Conservation (phyloP, 78 protist genomes). For the Dictyostelium purpureum region DNA sequence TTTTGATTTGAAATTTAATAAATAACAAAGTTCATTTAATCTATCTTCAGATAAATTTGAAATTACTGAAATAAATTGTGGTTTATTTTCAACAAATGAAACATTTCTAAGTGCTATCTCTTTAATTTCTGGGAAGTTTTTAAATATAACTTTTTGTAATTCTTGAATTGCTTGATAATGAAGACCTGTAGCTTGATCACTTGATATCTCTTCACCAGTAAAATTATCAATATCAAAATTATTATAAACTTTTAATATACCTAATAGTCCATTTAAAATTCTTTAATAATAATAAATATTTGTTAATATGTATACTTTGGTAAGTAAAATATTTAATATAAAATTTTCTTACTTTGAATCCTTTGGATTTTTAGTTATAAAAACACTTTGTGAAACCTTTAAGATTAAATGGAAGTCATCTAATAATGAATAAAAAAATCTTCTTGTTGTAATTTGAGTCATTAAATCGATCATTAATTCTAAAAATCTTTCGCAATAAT, state of each 20-base stretch:
- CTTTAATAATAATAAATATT: neutral
- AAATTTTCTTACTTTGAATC: constrained; percentile 4
- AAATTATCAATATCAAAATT: constrained; percentile 87
- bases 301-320: constrained; percentile 43
- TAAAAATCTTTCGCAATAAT: constrained; percentile 74
- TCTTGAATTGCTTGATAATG: constrained; percentile 78
- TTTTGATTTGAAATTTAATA: neutral
- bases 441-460: constrained; percentile 94
- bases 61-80: constrained; percentile 6
- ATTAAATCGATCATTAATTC: constrained; percentile 90
- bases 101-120: constrained; percentile 83
- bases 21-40: constrained; percentile 4
- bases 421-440: constrained; percentile 83
- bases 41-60: constrained; percentile 7
- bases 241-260: constrained; percentile 8
- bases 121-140: constrained; percentile 63
- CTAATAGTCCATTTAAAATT: constrained; percentile 1
- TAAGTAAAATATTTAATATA: no score
- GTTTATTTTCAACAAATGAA: constrained; percentile 45
- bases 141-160: constrained; percentile 83
- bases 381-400: constrained; percentile 17
- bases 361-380: neutral
- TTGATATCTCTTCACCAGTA: constrained; percentile 88
- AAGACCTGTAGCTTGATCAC: constrained; percentile 42
- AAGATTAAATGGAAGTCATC: constrained; percentile 82